Conservation (phyloP, 2,329 filamentous ascomycete genomes). For the Periconia macrospinosa region DNA sequence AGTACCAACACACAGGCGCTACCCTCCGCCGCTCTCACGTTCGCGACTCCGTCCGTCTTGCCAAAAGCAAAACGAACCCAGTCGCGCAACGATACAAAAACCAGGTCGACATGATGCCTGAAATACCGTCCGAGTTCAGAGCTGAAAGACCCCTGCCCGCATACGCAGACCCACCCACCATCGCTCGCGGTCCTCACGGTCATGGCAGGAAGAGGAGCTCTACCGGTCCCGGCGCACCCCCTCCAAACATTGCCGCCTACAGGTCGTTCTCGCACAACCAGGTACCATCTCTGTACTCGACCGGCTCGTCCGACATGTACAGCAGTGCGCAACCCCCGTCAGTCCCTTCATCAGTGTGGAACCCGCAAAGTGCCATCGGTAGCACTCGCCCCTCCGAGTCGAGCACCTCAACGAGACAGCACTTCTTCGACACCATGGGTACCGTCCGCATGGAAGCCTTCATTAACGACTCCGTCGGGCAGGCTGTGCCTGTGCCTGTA, state of each 20-base stretch:
- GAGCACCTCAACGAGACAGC: slow-evolving; percentile 51
- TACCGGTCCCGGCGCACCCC: slow-evolving; percentile 74
- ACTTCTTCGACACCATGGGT: slow-evolving; percentile 83
- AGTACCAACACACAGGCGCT: slow-evolving; percentile 41
- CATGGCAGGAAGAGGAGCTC: slow-evolving; percentile 89
- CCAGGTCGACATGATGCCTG: slow-evolving; percentile 33
- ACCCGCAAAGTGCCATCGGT: slow-evolving; percentile 41
- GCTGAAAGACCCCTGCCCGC: slow-evolving; percentile 55
- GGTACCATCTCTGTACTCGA: slow-evolving; percentile 43
- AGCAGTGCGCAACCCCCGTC: slow-evolving; percentile 35
- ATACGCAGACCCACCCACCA: slow-evolving; percentile 70
- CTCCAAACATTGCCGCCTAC: slow-evolving; percentile 67
- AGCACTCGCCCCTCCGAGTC: slow-evolving; percentile 57
- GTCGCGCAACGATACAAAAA: slow-evolving; percentile 38
- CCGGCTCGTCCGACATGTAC: slow-evolving; percentile 43
- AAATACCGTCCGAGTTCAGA: slow-evolving; percentile 29
- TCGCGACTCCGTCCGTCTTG: slow-evolving; percentile 85
- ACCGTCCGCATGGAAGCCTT: slow-evolving; percentile 98
- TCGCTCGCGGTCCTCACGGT: slow-evolving; percentile 71
- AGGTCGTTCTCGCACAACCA: slow-evolving; percentile 70
- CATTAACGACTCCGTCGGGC: slow-evolving; percentile 59
- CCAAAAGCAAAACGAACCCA: slow-evolving; percentile 66
- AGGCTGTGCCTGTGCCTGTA: slow-evolving; percentile 13
- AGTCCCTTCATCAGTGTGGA: slow-evolving; percentile 44
- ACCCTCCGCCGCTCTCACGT: slow-evolving; percentile 62